Evolutionary conservation across 2,329 filamentous ascomycete genomes (phyloP).

Genomic region (Xylariomycetidae sp.): DNA sequence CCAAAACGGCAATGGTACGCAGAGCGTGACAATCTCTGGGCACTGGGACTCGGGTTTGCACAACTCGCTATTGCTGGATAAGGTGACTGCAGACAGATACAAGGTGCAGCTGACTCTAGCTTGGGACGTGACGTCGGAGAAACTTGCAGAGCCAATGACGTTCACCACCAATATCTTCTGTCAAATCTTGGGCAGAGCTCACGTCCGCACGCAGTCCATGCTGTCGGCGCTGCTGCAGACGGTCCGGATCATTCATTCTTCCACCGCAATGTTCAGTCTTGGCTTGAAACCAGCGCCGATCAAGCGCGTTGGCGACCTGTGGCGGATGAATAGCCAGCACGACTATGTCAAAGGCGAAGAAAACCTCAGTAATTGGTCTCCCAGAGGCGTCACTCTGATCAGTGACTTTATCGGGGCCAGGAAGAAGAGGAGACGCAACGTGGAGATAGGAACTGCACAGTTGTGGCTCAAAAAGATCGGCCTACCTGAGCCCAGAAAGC

Average conservation of each 20-base stretch:
- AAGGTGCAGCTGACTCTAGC: conserved; percentile 80
- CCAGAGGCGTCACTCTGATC: conserved; percentile 85
- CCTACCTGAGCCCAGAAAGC: conserved; percentile 34
- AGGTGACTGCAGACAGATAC: conserved; percentile 87
- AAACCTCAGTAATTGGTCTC: conserved; percentile 74
- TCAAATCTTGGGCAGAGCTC: conserved; percentile 77
- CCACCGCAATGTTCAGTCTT: conserved; percentile 79
- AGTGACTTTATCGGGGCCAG: conserved; percentile 74
- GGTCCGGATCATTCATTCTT: conserved; percentile 79
- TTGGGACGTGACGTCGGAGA: conserved; percentile 81
- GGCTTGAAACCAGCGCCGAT: conserved; percentile 82
- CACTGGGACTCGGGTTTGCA: conserved; percentile 98
- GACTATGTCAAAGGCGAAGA: conserved; percentile 98
- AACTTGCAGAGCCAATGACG: conserved; percentile 79
- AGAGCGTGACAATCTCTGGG: conserved; percentile 76
- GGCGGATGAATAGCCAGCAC: conserved; percentile 91
- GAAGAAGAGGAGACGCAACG: conserved; percentile 66
- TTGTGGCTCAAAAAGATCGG: conserved; percentile 57
- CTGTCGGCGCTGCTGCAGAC: conserved; percentile 83
- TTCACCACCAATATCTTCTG: conserved; percentile 77
- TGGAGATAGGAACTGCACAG: conserved; percentile 74
- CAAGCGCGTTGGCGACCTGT: conserved; percentile 86
- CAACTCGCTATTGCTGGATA: conserved; percentile 85
- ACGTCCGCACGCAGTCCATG: conserved; percentile 80
- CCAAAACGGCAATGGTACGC: conserved; percentile 84